A percentile compares a stretch with the other conserved stretches of the same genome.
Conservation (phyloP, 768 basidiomycete species). For the Russula earlei region DNA sequence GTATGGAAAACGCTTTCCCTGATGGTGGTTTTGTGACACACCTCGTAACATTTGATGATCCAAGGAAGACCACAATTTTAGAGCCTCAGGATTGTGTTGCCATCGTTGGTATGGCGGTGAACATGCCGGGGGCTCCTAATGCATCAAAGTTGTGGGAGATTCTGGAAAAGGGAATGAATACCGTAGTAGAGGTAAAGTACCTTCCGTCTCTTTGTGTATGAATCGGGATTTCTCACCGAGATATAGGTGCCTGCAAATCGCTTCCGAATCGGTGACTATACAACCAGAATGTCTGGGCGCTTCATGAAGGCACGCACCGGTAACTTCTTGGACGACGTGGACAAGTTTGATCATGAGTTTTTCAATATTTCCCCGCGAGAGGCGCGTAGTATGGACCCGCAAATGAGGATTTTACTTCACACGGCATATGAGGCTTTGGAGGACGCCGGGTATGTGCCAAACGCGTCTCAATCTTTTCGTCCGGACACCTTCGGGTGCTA, state of each 20-base stretch:
- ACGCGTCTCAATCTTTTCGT: conserved; percentile 40
- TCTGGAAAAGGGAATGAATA: conserved; percentile 47
- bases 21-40: conserved; percentile 13
- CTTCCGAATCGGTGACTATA: conserved; percentile 40
- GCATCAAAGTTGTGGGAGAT: conserved; percentile 47
- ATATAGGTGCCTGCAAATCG: conserved; percentile 52
- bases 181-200: conserved; percentile 41
- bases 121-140: conserved; percentile 42
- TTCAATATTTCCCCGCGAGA: conserved; percentile 70
- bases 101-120: conserved; percentile 62
- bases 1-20: conserved; percentile 31
- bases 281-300: conserved; percentile 28
- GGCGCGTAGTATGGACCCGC: conserved; percentile 68
- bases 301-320: conserved; percentile 45
- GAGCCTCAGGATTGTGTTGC: conserved; percentile 46
- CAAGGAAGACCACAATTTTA: background rate
- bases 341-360: conserved; percentile 59
- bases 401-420: conserved; percentile 60
- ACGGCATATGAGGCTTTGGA: conserved; percentile 61
- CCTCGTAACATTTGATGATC: background rate
- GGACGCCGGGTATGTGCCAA: conserved; percentile 59
- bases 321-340: conserved; percentile 51
- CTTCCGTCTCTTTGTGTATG: background rate
- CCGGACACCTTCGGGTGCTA: conserved; percentile 54
- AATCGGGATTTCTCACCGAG: conserved; percentile 3